A percentile compares a stretch with the other conserved stretches of the same genome.
Evolutionary conservation across 2,329 filamentous ascomycete genomes (phyloP).

Genomic region (Teratosphaeria nubilosa): DNA sequence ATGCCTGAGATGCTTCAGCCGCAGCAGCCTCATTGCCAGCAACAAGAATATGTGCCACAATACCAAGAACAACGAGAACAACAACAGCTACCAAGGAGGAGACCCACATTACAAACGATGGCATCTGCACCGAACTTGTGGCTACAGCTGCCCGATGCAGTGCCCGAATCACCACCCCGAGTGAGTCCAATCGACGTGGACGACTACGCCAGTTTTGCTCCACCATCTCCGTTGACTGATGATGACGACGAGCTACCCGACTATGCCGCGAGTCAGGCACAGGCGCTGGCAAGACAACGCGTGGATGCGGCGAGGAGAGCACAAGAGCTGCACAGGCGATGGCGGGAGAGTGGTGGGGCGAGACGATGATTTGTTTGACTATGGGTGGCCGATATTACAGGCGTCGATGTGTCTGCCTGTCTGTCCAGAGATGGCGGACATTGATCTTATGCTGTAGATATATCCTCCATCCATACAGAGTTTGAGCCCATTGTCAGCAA

Average conservation of each 20-base stretch:
- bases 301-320: conserved; percentile 34
- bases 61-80: not conserved
- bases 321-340: conserved; percentile 35
- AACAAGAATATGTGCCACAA: too few species aligned
- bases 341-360: conserved; percentile 23
- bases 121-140: conserved; percentile 12
- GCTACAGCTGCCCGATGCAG: conserved; percentile 3
- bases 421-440: too few species aligned
- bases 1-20: conserved; percentile 10
- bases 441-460: not conserved
- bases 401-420: too few species aligned
- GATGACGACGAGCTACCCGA: conserved; percentile 35
- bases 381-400: not conserved
- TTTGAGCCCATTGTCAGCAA: not conserved
- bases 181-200: conserved; percentile 3
- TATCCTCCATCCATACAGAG: not conserved
- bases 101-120: conserved; percentile 6
- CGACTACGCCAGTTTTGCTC: conserved; percentile 4
- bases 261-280: conserved; percentile 38
- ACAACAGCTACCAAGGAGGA: not conserved
- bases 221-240: conserved; percentile 11
- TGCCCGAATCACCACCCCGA: not conserved
- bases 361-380: not conserved
- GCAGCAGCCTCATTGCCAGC: not conserved
- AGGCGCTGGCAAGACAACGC: conserved; percentile 31